Percentiles rank a stretch among this genome's conserved stretches.
Conservation (phyloP, 768 basidiomycete genomes). For the Russula virescens region DNA sequence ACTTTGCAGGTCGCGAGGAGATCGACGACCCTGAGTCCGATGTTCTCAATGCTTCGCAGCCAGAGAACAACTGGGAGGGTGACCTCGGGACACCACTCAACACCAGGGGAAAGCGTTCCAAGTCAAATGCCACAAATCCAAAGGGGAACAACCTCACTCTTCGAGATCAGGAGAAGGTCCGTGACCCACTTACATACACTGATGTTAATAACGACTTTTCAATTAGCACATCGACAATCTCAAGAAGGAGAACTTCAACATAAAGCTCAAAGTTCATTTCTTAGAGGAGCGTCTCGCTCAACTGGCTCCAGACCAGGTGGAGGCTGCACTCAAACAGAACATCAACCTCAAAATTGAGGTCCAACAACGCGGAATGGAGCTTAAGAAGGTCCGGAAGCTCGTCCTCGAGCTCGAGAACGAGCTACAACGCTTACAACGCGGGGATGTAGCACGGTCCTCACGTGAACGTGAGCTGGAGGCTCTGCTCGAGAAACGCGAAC, state of each 20-base stretch:
- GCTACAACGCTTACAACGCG: conserved; percentile 60
- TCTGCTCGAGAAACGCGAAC: conserved; percentile 65
- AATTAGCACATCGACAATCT: conserved; percentile 85
- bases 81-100: conserved; percentile 47
- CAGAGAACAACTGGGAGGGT: conserved; percentile 39
- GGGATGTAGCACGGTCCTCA: conserved; percentile 36
- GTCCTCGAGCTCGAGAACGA: conserved; percentile 80
- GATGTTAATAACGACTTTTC: background rate
- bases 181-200: conserved; percentile 19
- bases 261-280: conserved; percentile 94
- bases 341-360: conserved; percentile 91
- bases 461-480: conserved; percentile 75
- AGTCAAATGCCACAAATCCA: conserved; percentile 35
- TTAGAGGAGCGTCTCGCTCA: conserved; percentile 88
- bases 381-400: conserved; percentile 88
- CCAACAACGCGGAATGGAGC: conserved; percentile 81
- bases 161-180: conserved; percentile 93
- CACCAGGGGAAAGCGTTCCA: conserved; percentile 40
- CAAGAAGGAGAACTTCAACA: conserved; percentile 95
- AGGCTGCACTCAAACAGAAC: conserved; percentile 87
- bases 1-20: conserved; percentile 18
- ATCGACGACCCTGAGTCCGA: conserved; percentile 20
- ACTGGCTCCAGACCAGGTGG: conserved; percentile 87
- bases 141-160: conserved; percentile 60
- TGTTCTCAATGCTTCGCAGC: conserved; percentile 17